These are phyloP conservation scores for Trichoderma orchidacearum DNA, from an alignment of 495 filamentous ascomycete genomes.

Conservation along the genomic window DNA sequence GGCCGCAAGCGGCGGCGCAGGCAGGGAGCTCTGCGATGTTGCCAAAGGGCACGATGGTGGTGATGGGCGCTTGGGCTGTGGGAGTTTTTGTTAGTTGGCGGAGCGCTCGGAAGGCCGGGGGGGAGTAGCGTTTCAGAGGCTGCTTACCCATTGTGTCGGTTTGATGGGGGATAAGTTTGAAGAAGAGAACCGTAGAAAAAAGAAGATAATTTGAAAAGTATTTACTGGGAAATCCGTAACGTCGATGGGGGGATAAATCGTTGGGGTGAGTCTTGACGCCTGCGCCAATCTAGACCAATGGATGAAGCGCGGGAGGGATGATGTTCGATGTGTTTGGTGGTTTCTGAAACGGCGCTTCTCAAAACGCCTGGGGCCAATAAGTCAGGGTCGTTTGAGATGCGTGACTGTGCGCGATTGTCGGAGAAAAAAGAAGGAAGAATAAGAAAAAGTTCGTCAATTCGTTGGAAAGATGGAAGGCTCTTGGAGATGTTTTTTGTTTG, in stretches of 20 bases:
- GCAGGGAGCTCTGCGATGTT: constrained; percentile 19
- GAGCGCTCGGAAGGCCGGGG: background rate
- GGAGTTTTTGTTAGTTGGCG: constrained; percentile 6
- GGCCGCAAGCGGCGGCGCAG: constrained; percentile 31
- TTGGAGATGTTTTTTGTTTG: background rate
- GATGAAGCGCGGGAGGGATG: background rate
- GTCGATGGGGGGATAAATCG: background rate
- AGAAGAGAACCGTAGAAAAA: too few relatives aligned
- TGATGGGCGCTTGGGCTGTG: constrained; percentile 10
- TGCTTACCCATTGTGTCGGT: background rate
- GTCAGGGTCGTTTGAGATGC: background rate
- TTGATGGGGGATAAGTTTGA: background rate
- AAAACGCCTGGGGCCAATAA: background rate
- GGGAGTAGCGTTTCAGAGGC: too few relatives aligned
- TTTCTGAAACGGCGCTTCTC: background rate
- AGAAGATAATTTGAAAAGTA: background rate
- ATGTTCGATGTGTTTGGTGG: background rate
- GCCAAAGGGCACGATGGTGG: constrained; percentile 31
- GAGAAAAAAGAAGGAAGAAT: background rate
- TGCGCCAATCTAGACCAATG: background rate
- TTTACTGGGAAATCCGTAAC: background rate
- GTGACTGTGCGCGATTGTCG: background rate
- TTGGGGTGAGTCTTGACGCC: background rate
- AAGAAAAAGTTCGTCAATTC: background rate
- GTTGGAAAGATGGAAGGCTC: too few relatives aligned